Evolutionary conservation across 2,329 filamentous ascomycete genomes (phyloP).

Genomic region (Epichloe bromicola): DNA sequence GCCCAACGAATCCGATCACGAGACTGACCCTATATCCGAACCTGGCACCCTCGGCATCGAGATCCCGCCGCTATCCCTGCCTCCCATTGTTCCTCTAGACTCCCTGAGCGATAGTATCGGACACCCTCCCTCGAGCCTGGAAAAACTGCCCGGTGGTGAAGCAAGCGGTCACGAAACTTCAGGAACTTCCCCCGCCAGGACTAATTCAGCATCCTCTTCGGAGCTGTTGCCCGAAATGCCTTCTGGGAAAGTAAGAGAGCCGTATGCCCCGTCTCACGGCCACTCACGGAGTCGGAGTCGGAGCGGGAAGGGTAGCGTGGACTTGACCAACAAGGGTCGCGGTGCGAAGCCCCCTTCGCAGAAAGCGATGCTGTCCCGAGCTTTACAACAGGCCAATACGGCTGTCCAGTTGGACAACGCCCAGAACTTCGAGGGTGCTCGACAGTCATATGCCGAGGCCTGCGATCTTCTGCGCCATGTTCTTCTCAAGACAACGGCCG

Average conservation of each 20-base stretch:
- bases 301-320: constrained; percentile 20
- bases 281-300: constrained; percentile 21
- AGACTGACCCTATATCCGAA: background rate
- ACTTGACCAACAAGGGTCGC: constrained; percentile 17
- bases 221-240: constrained; percentile 14
- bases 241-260: constrained; percentile 18
- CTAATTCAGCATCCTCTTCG: background rate
- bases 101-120: constrained; percentile 10
- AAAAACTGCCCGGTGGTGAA: constrained; percentile 5
- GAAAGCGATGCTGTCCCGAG: constrained; percentile 93
- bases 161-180: constrained; percentile 7
- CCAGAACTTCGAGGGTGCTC: constrained; percentile 83
- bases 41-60: background rate
- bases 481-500: constrained; percentile 67
- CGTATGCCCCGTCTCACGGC: constrained; percentile 13
- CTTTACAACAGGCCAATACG: constrained; percentile 87
- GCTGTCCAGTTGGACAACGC: constrained; percentile 94
- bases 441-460: constrained; percentile 82
- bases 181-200: constrained; percentile 8
- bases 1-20: constrained; percentile 3
- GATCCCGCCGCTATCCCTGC: constrained; percentile 9
- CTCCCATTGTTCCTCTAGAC: constrained; percentile 13
- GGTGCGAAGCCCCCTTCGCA: constrained; percentile 50
- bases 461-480: constrained; percentile 81
- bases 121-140: constrained; percentile 2